Evolutionary conservation across 1,284 basidiomycete species (phyloP), one percentile per base, ranked within the genome.

Genomic region (Ceratobasidium sp.): DNA sequence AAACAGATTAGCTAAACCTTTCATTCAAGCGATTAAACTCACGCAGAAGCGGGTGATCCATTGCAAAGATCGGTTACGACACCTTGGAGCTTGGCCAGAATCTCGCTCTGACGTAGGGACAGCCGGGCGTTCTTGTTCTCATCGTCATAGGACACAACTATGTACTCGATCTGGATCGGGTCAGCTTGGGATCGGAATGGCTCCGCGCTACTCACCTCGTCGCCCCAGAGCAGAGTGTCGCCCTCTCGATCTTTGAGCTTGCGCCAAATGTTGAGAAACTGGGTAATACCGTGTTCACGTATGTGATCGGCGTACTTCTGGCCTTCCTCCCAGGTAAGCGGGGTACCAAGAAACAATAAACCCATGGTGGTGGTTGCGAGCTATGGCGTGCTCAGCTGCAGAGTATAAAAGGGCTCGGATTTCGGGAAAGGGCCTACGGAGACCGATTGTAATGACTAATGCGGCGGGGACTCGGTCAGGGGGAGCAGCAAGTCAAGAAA

Each of bases 171-270:
- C 95, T 96, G 73, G 12, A 22, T 12, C 27, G 3, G 35, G 15
- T 38, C 31, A 57, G 25, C 27, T 8, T 22, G n/a, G 13, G 12
- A 35, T 22, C 35, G 27, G 35, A 43, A 10, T 22, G 31, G 6
- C 20, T n/a, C 20, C n/a, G 13, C 38, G 32, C 8, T 35, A 38
- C 79, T 70, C 76, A 95, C 95, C 88, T 99, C 97, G 77, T 99
- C 97, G 32, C 97, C 97, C 97, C 97, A 99, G n/a, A 98, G 85
- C 55, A 99, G 82, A 71, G 91, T 90, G 76, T 99, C 96, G 10
- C 94, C 95, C n/a, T 87, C 85, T 70, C 94, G 85, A 77, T 94
- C 91, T 84, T 97, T 98, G 78, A 96, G 84, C 70, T 88, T 86
- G 77, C 94, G 87, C 94, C 94, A 99, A 47, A 90, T 93, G 75